Evolutionary conservation across 1,139 yeast genomes (phyloP).

Genomic region (Blastobotrys buckinghamii): DNA sequence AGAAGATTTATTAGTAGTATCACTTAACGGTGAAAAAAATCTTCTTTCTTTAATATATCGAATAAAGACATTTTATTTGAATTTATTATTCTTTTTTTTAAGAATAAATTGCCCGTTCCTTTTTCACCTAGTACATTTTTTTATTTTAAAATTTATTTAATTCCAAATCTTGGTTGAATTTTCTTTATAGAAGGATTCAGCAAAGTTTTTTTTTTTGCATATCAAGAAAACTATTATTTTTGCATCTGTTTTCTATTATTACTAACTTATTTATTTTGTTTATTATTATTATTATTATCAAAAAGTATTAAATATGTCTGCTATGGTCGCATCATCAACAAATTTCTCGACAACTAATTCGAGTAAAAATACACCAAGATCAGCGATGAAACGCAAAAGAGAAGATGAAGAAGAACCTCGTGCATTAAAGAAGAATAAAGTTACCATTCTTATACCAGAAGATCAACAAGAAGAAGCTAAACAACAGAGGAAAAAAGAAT

Average conservation of each 20-base stretch:
- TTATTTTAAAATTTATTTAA: no score
- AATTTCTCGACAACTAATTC: not conserved
- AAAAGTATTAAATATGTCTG: slow-evolving; percentile 3
- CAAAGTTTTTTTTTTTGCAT: not conserved
- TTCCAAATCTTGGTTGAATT: no score
- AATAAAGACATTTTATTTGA: no score
- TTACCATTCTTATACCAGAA: slow-evolving; percentile 7
- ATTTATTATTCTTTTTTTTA: no score
- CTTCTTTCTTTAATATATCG: no score
- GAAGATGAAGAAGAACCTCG: slow-evolving; percentile 4
- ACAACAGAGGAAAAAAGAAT: not conserved
- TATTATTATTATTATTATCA: not conserved
- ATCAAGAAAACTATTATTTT: no score
- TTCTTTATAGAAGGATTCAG: not conserved
- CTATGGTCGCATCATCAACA: slow-evolving; percentile 1
- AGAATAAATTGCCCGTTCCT: no score
- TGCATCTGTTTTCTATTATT: not conserved
- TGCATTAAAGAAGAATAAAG: slow-evolving; percentile 1
- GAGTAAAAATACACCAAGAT: not conserved
- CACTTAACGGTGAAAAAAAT: no score
- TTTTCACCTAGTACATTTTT: no score
- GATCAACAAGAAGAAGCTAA: not conserved
- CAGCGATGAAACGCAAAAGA: slow-evolving; percentile 12
- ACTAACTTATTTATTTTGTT: not conserved
- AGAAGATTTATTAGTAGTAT: no score